These are phyloP conservation scores for Talaromyces trachyspermus DNA, from an alignment of 495 filamentous ascomycete species.

Conservation along the genomic window DNA sequence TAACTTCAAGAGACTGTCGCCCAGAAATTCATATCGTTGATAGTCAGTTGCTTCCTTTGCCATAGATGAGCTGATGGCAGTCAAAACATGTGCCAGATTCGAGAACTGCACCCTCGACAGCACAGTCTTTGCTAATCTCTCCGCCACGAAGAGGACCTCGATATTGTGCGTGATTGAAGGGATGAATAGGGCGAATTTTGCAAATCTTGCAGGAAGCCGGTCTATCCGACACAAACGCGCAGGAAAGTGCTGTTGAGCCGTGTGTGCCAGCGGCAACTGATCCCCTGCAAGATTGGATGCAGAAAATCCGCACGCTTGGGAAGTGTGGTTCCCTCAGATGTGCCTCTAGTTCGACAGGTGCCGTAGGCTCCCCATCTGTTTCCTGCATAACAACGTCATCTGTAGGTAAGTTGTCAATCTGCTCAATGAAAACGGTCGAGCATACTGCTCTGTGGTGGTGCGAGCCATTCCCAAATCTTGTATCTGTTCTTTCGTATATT, in stretches of 20 bases:
- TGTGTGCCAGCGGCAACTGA: conserved; percentile 7
- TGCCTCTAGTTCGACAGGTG: conserved; percentile 14
- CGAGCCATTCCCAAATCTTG: conserved; percentile 5
- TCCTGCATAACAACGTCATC: background rate
- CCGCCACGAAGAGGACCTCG: conserved; percentile 56
- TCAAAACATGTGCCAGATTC: conserved; percentile 52
- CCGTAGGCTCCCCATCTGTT: conserved; percentile 12
- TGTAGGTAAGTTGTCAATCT: background rate
- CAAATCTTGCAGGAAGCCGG: conserved; percentile 50
- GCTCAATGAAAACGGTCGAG: conserved; percentile 6
- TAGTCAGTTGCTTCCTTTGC: conserved; percentile 62
- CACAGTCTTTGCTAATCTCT: conserved; percentile 52
- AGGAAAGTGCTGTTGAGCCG: conserved; percentile 15
- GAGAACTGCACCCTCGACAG: conserved; percentile 48
- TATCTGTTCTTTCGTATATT: background rate
- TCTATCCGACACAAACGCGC: conserved; percentile 38
- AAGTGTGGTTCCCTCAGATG: conserved; percentile 45
- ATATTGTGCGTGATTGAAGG: conserved; percentile 68
- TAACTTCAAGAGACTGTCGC: conserved; percentile 80
- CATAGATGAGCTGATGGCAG: conserved; percentile 62
- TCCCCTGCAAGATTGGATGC: conserved; percentile 25
- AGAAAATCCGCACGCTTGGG: conserved; percentile 56
- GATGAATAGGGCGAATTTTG: conserved; percentile 62
- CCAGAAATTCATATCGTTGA: conserved; percentile 82
- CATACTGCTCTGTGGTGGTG: background rate